Percentiles rank a stretch among this genome's conserved stretches.
Evolutionary conservation across 345 rosid species (phyloP).

Genomic region (Sisymbrium irio): DNA sequence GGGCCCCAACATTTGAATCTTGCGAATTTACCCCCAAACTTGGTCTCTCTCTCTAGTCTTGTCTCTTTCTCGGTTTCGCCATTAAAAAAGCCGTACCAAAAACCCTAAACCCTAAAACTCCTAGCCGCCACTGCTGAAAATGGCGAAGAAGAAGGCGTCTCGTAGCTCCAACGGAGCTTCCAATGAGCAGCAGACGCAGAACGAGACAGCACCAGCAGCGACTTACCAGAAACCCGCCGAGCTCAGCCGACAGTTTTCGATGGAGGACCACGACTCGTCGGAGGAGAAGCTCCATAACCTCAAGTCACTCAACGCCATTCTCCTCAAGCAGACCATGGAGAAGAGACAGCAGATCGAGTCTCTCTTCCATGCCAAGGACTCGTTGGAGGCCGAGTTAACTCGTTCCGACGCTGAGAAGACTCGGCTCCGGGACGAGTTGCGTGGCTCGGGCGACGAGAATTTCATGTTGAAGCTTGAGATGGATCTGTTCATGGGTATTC

Average conservation of each 20-base stretch:
- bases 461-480: constrained; percentile 49
- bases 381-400: constrained; percentile 49
- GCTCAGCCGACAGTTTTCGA: constrained; percentile 23
- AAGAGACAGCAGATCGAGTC: constrained; percentile 56
- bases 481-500: constrained; percentile 40
- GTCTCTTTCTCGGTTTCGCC: constrained; percentile 16
- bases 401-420: constrained; percentile 33
- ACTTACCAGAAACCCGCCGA: constrained; percentile 20
- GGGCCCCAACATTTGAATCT: constrained; percentile 34
- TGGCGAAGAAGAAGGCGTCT: constrained; percentile 38
- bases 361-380: constrained; percentile 43
- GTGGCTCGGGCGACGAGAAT: constrained; percentile 40
- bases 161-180: constrained; percentile 24
- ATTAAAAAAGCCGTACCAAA: constrained; percentile 17
- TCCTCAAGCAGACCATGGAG: constrained; percentile 59
- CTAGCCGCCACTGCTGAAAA: constrained; percentile 19
- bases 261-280: constrained; percentile 42
- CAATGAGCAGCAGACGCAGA: constrained; percentile 8
- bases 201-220: background rate
- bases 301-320: constrained; percentile 58
- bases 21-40: constrained; percentile 18
- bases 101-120: constrained; percentile 20
- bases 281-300: constrained; percentile 55
- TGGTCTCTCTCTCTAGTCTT: background rate
- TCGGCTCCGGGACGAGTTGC: constrained; percentile 38